Base-by-base conservation (phyloP, 2,329 filamentous ascomycete genomes). In the Allantophomopsis lycopodina region DNA sequence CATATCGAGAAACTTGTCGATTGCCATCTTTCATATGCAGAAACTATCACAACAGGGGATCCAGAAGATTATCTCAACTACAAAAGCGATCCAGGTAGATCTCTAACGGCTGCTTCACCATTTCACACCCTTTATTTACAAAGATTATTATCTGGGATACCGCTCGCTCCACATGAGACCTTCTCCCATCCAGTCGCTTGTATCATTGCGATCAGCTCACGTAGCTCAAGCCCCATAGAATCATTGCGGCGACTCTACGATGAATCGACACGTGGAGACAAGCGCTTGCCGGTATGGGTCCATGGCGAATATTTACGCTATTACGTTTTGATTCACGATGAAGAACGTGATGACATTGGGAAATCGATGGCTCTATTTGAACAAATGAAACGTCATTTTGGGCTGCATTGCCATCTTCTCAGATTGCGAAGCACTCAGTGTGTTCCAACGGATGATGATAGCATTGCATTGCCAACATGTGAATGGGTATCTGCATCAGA, bases 371-470 rank as follows among this genome's bases (percentile, higher is more conserved):
- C 78, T 14, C 67, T 96, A 20, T 98, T 94, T 59, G 91, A 98
- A 50, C 86, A 95, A 59, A 98, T 98, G 93, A 98, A 96, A 61
- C 78, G 91, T n/a, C 86, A 95, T 60, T 85, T 98, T 47, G 91
- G 91, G 2, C 66, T 96, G 36, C 88, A 98, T 60, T 98, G 91
- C 55, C 91, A 98, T 60, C 68, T 98, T 10, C 67, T 98, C 28
- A 71, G 93, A 46, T 65, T 98, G 38, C 75, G 89, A 49, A 93
- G 85, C 52, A 82, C 77, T 31, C 83, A 87, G 55, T 89, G 86
- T 57, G 79, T 85, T 30, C 77, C 88, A 46, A 88, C 86, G 1
- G 91, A 96, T 57, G 88, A 95, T 55, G 89, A 96, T 54, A 89
- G 84, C 52, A 75, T 86, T 50, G 75, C 78, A 39, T 68, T 95